Evolutionary conservation across 1,284 basidiomycete genomes (phyloP).

Genomic region (Cystobasidium sp.): DNA sequence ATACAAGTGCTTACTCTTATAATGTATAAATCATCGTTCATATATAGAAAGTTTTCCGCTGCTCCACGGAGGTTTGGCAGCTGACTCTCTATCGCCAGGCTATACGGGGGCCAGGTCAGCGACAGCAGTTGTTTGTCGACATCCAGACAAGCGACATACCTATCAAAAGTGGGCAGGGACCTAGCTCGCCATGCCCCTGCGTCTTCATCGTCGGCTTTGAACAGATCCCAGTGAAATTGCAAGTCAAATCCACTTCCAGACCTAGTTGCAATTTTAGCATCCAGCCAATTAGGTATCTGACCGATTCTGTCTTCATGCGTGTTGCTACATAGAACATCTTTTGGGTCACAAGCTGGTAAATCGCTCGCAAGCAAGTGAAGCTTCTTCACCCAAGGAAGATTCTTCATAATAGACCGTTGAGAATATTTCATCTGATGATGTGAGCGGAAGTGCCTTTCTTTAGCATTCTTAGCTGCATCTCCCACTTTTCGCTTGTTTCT

Average conservation of each 20-base stretch:
- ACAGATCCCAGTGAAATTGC: constrained; percentile 30
- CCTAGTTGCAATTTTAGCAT: background rate
- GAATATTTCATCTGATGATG: constrained; percentile 32
- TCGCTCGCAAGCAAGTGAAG: constrained; percentile 19
- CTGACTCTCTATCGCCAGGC: constrained; percentile 39
- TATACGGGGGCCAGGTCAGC: background rate
- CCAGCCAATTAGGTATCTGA: constrained; percentile 29
- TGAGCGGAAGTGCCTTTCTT: constrained; percentile 31
- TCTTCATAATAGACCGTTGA: constrained; percentile 18
- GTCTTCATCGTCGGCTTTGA: constrained; percentile 17
- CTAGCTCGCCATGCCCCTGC: constrained; percentile 8
- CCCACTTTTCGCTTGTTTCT: background rate
- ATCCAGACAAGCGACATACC: background rate
- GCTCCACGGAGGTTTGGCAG: constrained; percentile 18
- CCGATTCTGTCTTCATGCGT: constrained; percentile 4
- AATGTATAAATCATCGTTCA: constrained; percentile 35
- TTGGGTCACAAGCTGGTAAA: constrained; percentile 25
- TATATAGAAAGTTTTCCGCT: constrained; percentile 31
- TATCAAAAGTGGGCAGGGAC: constrained; percentile 30
- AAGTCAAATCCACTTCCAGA: constrained; percentile 5
- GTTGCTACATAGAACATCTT: constrained; percentile 12
- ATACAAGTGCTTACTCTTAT: background rate
- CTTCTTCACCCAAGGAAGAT: constrained; percentile 16
- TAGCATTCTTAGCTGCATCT: constrained; percentile 2
- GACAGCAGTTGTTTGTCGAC: background rate